Conservation (phyloP, 176 grass and related monocot genomes). For the Triticum monococcum region DNA sequence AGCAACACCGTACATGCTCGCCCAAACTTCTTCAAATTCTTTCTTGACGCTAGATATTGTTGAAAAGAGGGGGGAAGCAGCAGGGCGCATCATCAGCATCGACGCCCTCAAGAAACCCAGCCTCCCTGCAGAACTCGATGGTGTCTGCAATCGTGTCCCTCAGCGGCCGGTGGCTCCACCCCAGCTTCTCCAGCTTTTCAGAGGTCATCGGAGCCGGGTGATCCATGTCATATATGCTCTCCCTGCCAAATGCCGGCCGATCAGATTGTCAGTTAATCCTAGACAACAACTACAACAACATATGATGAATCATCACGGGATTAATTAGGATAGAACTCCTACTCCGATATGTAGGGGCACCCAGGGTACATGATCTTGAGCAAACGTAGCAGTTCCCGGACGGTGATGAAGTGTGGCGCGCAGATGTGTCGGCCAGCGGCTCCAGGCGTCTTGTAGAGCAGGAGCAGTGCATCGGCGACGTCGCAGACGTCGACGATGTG, state of each 20-base stretch:
- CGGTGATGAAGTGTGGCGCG: too few relatives aligned
- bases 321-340: not conserved
- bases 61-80: conserved; percentile 23
- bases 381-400: too few relatives aligned
- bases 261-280: not conserved
- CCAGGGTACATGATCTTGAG: not conserved
- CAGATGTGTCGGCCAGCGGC: too few relatives aligned
- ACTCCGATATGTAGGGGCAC: conserved; percentile 16
- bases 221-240: conserved; percentile 20
- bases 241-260: not conserved
- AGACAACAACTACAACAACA: not conserved
- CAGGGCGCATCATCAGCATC: not conserved
- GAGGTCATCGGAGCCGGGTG: conserved; percentile 19
- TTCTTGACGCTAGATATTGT: not conserved
- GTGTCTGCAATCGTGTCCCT: conserved; percentile 27
- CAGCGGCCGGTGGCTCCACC: conserved; percentile 44
- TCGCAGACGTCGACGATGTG: too few relatives aligned
- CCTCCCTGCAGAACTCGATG: conserved; percentile 24
- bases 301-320: too few relatives aligned
- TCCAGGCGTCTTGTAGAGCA: too few relatives aligned
- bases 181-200: conserved; percentile 46
- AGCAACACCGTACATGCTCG: too few relatives aligned
- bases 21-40: not conserved
- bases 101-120: conserved; percentile 31
- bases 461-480: too few relatives aligned